Percentiles rank a stretch among this genome's conserved stretches.
phyloP scores from a whole-genome alignment of 306 rosid genomes.

The Styphnolobium japonicum region DNA sequence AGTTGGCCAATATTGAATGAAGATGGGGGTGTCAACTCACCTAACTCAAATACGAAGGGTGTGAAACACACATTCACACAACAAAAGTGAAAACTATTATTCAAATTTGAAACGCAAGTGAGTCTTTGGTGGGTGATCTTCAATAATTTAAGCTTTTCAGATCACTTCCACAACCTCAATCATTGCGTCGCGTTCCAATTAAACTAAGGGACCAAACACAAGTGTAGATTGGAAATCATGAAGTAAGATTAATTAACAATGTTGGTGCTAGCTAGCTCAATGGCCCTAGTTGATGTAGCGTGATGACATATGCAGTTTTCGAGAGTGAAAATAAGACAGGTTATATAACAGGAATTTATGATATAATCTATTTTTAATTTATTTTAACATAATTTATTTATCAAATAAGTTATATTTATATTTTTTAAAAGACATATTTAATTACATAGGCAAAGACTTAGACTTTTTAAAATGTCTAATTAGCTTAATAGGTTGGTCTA shows the following conservation, averaged over 20 bases:
- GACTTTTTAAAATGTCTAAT: too few relatives aligned
- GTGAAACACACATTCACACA: neutral
- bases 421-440: too few relatives aligned
- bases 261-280: neutral
- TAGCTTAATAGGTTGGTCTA: too few relatives aligned
- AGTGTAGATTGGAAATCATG: neutral
- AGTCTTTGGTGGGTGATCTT: constrained; percentile 12
- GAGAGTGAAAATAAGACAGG: too few relatives aligned
- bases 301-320: neutral
- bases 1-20: constrained; percentile 13
- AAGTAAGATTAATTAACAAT: neutral
- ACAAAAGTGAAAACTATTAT: neutral
- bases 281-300: neutral
- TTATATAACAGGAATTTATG: too few relatives aligned
- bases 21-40: neutral
- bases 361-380: too few relatives aligned
- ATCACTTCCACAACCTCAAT: constrained; percentile 22
- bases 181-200: constrained; percentile 18
- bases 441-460: too few relatives aligned
- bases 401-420: too few relatives aligned
- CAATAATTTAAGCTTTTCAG: neutral
- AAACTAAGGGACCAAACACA: neutral
- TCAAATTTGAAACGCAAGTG: constrained; percentile 31
- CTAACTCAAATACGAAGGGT: neutral
- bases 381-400: too few relatives aligned